Base-by-base conservation (phyloP, 164 flowering plant genomes). In the Chimonanthus salicifolius region DNA sequence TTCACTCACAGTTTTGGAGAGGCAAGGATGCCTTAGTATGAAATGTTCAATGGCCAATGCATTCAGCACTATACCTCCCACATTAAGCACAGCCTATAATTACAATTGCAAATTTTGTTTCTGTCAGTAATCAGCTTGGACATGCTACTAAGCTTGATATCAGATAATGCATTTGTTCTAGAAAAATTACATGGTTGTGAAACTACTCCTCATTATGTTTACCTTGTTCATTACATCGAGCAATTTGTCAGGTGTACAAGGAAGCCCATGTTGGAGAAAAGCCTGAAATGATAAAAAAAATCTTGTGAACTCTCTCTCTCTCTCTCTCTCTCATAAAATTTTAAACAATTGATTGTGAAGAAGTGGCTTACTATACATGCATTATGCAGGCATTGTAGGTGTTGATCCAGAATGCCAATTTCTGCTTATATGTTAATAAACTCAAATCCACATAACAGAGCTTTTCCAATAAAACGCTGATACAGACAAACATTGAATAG, bases 391-490 rank as follows among this genome's bases (percentile, higher is more conserved):
- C 90, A 80, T 93, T 93, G 79, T 93, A 90, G 71, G 88, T 82
- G 76, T 91, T 93, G 81, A 93, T 90, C 97, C 98, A 93, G 81
- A 93, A 91, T 73, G 98, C 98, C 70, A 91, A 78, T 89, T 93
- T 93, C 84, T 92, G 92, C 82, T 92, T 90, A 87, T 90, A 86
- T 66, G 89, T 87, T 84, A 89, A 77, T 78, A 74, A 80, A 67
- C 84, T 85, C 74, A 92, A 78, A 76, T 94, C 90, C 77, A 89
- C 87, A 48, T 74, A 80, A 46, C 85, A 75, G 7, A 94, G 82
- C 72, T 87, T 81, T 48, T 85, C 78, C 85, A 89, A 80, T 82
- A 94, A 83, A 74, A 77, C 74, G 89, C 97, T 92, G 86, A 10
- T 69, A 7, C 48, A 11, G 7, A 21, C 15, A 13, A 49, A 45